These are phyloP conservation scores for Auricularia heimuer DNA, from an alignment of 768 basidiomycete genomes.

Conservation along the genomic window DNA sequence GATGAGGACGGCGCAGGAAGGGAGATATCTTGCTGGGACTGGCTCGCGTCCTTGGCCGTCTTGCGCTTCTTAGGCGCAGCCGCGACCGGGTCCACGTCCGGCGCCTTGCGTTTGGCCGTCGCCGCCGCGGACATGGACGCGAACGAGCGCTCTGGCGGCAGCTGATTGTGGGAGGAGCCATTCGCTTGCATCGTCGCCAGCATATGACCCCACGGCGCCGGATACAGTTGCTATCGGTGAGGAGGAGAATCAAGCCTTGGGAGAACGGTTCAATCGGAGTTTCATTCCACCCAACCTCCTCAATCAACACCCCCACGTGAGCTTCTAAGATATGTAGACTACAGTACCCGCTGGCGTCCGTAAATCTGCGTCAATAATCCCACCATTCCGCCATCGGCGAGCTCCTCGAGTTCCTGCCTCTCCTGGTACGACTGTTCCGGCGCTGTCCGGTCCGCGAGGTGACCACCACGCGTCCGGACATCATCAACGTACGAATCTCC, in stretches of 20 bases:
- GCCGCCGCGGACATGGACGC: neutral
- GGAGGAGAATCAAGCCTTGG: neutral
- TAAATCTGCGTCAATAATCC: conserved; percentile 85
- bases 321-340: neutral
- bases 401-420: conserved; percentile 47
- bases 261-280: neutral
- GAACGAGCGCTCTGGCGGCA: neutral
- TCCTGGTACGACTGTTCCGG: conserved; percentile 24
- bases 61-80: neutral
- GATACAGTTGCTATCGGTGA: neutral
- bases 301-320: neutral
- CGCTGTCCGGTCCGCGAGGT: conserved; percentile 25
- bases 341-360: conserved; percentile 16
- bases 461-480: conserved; percentile 14
- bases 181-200: neutral
- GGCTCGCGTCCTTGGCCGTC: neutral
- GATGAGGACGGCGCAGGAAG: neutral
- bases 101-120: neutral
- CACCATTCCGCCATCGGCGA: conserved; percentile 76
- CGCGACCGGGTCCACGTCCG: neutral
- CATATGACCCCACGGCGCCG: neutral
- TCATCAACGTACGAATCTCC: conserved; percentile 75
- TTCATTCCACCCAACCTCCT: neutral
- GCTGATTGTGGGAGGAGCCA: neutral
- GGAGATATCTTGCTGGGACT: neutral